Evolutionary conservation across 805 yeast genomes (phyloP), one percentile per base, ranked within the genome.

Genomic region (Candida odintsovae): DNA sequence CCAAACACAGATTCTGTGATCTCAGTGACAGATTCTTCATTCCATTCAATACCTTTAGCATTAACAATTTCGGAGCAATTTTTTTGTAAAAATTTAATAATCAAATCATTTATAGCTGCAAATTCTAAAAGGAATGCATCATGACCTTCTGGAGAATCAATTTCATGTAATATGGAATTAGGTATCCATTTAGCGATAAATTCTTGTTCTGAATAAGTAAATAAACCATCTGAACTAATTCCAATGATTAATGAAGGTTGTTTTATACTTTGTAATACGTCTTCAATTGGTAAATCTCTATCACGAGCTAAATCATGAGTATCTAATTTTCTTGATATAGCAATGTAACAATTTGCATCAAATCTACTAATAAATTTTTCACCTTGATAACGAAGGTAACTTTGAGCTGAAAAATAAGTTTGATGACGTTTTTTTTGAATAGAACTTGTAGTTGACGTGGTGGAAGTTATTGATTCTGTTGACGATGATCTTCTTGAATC

Each of bases 281-380:
- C 58, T 25, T 64, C 69, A 20, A 65, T 50, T 15, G 68, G 69
- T n/a, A 71, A 72, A 1, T 55, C 62, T 48, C 92, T 74, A 46
- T 83, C 94, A 49, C 99, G 75, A 0, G 95, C 81, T 42, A 94
- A 80, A 63, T 94, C 99, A 63, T 94, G 98, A 0, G 99, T 90
- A 58, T 94, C 99, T 29, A 94, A 69, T 65, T 94, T 94, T 59
- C 98, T 76, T 0, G 97, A 86, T 47, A 94, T 88, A 22, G 97
- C 80, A 45, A 94, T 90, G 66, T 94, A 94, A 68, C 98, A 94
- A 63, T 94, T 94, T 22, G 99, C 97, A 65, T 94, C 99, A 58
- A 92, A 94, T 57, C 99, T 72, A 38, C 78, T 73, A 41, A 90
- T 82, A 63, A 94, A 94, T 64, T 94, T 94, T 45, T 83, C 80